These are phyloP conservation scores for Cronartium ribicola DNA, from an alignment of 1,284 basidiomycete genomes.

Conservation along the genomic window DNA sequence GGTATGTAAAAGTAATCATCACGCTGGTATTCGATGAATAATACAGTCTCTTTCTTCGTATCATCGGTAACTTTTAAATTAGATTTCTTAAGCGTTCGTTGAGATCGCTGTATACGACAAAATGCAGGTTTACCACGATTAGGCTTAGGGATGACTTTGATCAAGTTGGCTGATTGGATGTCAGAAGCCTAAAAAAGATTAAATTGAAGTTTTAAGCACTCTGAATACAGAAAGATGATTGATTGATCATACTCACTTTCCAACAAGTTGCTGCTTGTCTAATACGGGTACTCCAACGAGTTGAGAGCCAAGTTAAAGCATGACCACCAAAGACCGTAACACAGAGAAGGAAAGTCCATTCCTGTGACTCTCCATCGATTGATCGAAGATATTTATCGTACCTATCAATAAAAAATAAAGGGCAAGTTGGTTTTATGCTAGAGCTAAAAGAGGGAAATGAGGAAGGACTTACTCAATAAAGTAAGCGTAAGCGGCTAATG, in stretches of 20 bases:
- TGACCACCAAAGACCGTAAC: constrained; percentile 79
- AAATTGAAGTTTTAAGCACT: not conserved
- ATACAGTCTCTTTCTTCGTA: constrained; percentile 60
- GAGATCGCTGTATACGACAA: constrained; percentile 44
- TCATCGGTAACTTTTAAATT: constrained; percentile 13
- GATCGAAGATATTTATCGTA: constrained; percentile 45
- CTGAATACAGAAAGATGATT: not conserved
- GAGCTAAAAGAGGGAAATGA: not conserved
- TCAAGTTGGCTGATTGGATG: constrained; percentile 69
- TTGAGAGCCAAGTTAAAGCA: constrained; percentile 85
- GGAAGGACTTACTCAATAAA: constrained; percentile 84
- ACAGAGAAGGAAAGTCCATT: constrained; percentile 78
- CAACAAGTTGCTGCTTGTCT: constrained; percentile 59
- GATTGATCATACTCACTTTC: constrained; percentile 1
- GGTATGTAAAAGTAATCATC: constrained; percentile 81
- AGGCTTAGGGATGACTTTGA: constrained; percentile 75
- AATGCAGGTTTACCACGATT: constrained; percentile 78
- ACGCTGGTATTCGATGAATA: constrained; percentile 90
- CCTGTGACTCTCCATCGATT: constrained; percentile 49
- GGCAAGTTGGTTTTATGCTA: not conserved
- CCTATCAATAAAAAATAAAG: constrained; percentile 56
- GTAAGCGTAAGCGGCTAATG: constrained; percentile 67
- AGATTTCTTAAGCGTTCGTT: constrained; percentile 21
- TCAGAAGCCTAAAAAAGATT: constrained; percentile 58
- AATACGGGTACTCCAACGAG: constrained; percentile 80